Evolutionary conservation across 208 protist species (phyloP), one percentile per base, ranked within the genome.

Genomic region (Crithidia acanthocephali): DNA sequence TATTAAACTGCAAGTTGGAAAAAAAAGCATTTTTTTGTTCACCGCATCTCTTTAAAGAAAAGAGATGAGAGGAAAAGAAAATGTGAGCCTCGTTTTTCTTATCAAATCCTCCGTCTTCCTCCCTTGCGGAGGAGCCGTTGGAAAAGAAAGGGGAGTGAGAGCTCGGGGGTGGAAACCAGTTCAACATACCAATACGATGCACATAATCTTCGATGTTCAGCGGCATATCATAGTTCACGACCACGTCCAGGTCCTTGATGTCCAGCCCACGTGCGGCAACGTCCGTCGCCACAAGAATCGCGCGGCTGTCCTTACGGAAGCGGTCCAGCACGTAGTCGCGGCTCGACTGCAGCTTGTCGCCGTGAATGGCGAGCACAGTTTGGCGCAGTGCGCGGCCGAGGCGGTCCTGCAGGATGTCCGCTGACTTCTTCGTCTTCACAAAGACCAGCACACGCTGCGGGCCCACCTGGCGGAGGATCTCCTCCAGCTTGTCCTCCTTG

Each of bases 191-290:
- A 89, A 99, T 99, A 86, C 98, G 91, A 85, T 99, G 98, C 78
- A 99, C 86, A 83, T 99, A 99, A 79, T 98, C 92, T 82, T 99
- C 98, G 81, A 99, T 98, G 68, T 99, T 98, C 32, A 98, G 92
- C 13, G 98, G 98, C 95, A 99, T 98, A 76, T 99, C 98, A 79
- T 97, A 99, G 77, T 99, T 99, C 68, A 99, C 98, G 13, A 99
- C 98, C 68, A 99, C 98, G 79, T 98, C 94, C 50, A 99, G 90
- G 71, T 99, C 84, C 42, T 97, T 96, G 77, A 99, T 99, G 74
- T 99, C 99, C 23, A 99, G 74, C 2, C 96, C 96, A 71, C 97
- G 86, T 15, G 91, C 86, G 6, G 97, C 97, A 10, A 98, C 95
- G 60, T 98, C 95, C 37, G 97, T 98, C 1, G 95, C 95, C 8